Evolutionary conservation across 495 filamentous ascomycete species (phyloP), one percentile per base, ranked within the genome.

Genomic region (Clavariopsis aquatica): DNA sequence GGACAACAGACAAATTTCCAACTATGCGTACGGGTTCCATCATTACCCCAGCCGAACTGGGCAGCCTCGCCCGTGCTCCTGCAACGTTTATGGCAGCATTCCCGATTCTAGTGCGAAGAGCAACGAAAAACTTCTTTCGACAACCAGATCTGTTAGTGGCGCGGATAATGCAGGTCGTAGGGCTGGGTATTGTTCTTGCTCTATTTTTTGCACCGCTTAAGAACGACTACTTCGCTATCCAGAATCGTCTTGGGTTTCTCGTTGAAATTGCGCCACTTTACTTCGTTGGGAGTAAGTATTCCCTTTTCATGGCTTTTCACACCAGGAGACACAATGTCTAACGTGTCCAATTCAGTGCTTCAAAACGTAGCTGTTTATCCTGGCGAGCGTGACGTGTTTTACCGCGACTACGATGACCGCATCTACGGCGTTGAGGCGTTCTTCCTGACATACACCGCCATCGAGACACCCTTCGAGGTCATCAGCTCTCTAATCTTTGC

Each of bases 291-390:
- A 90, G 58, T 61, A 61, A 12, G 58, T 49, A 8, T 38, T 26
- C 15, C 45, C 46, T 38, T 17, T 6, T 51, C 8, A 29, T 43
- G 13, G 9, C n/a, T 17, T 17, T 17, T 43, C 15, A 43, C 31
- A 36, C 12, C 34, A 4, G 52, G 13, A 15, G n/a, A 57, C n/a
- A 36, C 31, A 36, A 6, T 6, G 6, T 17, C 55, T 58, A 29
- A 58, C 58, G 45, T 7, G 12, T 26, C 47, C 36, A 29, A n/a
- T 8, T 23, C 58, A 61, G 58, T 92, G 88, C 79, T 91, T 6
- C 87, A 92, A 69, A 91, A 91, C 66, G 83, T 91, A 19, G 84
- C 87, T 8, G 79, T 89, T 52, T 92, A 90, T 63, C 88, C 89
- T 0, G 75, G 73, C 23, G 88, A 90, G 68, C 81, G 84, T 10